Evolutionary conservation across 2,329 filamentous ascomycete species (phyloP).

Genomic region (Trichophyton rubrum): DNA sequence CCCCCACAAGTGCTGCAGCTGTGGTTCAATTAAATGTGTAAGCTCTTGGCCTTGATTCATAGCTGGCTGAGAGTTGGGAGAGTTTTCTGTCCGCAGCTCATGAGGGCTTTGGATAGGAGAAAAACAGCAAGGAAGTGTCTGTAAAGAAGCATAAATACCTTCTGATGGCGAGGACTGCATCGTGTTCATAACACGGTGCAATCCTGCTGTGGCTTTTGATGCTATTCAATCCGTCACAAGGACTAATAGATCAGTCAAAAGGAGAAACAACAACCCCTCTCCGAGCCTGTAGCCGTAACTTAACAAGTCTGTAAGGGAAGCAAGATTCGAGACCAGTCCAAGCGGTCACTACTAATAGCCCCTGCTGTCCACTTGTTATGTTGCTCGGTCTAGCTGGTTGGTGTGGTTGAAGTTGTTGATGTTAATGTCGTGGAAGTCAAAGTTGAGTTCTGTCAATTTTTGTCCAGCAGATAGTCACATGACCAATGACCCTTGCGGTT

Average conservation of each 20-base stretch:
- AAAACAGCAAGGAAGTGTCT: slow-evolving; percentile 8
- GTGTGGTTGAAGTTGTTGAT: neutral
- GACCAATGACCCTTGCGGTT: no score
- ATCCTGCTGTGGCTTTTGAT: neutral
- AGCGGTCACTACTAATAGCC: neutral
- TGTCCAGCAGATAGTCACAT: no score
- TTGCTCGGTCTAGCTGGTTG: neutral
- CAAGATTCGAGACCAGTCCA: neutral
- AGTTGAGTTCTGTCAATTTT: no score
- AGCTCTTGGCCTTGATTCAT: slow-evolving; percentile 28
- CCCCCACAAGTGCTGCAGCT: slow-evolving; percentile 16
- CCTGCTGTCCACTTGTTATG: neutral
- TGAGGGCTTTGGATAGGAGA: slow-evolving; percentile 1
- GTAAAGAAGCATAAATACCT: slow-evolving; percentile 29
- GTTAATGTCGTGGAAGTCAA: neutral
- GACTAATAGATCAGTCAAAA: neutral
- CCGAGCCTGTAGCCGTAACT: neutral
- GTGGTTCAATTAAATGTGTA: slow-evolving; percentile 31
- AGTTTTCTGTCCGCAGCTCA: slow-evolving; percentile 8
- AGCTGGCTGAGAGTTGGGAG: slow-evolving; percentile 17
- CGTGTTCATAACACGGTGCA: neutral
- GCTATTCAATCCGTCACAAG: neutral
- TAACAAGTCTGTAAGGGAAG: neutral
- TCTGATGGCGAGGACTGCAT: slow-evolving; percentile 16
- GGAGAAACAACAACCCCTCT: neutral